Evolutionary conservation across 2,329 filamentous ascomycete genomes (phyloP).

Genomic region (Sporothrix inflata): DNA sequence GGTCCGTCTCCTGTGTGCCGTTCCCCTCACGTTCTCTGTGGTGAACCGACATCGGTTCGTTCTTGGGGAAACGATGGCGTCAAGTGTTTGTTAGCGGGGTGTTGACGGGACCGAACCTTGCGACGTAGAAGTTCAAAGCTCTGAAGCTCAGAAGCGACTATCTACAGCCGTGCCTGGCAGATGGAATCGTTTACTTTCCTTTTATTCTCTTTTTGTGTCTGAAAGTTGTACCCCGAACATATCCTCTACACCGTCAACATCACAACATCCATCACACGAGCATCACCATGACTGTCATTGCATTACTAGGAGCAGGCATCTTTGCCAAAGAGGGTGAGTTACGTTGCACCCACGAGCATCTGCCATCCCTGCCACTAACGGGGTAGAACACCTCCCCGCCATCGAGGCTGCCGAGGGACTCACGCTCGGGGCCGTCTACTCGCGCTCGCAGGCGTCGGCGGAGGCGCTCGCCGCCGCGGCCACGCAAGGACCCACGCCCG

Average conservation of each 20-base stretch:
- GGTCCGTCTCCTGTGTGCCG: not conserved
- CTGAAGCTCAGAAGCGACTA: not conserved
- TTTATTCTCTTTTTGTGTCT: not conserved
- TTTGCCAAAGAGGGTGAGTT: constrained; percentile 13
- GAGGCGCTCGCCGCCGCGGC: constrained; percentile 29
- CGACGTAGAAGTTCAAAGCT: too few relatives aligned
- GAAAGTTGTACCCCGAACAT: too few relatives aligned
- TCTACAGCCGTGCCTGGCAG: too few relatives aligned
- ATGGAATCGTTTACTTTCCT: not conserved
- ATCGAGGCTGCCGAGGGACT: constrained; percentile 56
- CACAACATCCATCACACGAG: too few relatives aligned
- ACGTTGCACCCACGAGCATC: too few relatives aligned
- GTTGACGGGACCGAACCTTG: not conserved
- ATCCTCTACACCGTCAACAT: too few relatives aligned
- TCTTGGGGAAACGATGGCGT: not conserved
- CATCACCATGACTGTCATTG: not conserved
- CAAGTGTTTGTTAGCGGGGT: not conserved
- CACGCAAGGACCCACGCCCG: constrained; percentile 37
- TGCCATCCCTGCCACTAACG: not conserved
- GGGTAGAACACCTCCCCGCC: constrained; percentile 43
- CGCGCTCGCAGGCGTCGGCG: constrained; percentile 61
- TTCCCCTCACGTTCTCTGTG: not conserved
- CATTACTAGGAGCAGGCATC: constrained; percentile 8
- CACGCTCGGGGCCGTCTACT: constrained; percentile 65
- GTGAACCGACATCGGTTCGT: not conserved